Evolutionary conservation across 768 basidiomycete genomes (phyloP).

Genomic region (Lyophyllum decastes): DNA sequence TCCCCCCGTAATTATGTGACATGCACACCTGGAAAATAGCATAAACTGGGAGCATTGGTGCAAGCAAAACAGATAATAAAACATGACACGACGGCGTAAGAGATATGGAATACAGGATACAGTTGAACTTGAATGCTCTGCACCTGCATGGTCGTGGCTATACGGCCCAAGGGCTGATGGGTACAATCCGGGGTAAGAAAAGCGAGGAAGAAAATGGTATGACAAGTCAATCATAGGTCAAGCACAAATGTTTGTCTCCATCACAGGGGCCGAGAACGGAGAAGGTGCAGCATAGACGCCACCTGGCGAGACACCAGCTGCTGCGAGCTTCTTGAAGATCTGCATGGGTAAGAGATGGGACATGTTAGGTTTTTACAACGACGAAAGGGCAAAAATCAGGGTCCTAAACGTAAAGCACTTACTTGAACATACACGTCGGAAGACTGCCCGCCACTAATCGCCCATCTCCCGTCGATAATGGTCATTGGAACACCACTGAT

Average conservation of each 20-base stretch:
- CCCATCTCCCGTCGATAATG: conserved; percentile 79
- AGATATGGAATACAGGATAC: conserved; percentile 3
- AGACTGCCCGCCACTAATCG: conserved; percentile 72
- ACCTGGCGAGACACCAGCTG: conserved; percentile 27
- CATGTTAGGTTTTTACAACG: neutral
- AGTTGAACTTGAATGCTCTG: conserved; percentile 7
- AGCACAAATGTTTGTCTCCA: conserved; percentile 26
- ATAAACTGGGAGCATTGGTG: neutral
- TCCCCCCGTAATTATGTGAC: neutral
- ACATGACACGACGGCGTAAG: neutral
- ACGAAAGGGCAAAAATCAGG: neutral
- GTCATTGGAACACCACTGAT: conserved; percentile 81
- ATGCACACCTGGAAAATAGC: too few relatives aligned
- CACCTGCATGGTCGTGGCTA: neutral
- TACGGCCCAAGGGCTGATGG: conserved; percentile 1
- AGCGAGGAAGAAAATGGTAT: neutral
- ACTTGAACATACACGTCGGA: conserved; percentile 73
- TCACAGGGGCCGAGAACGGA: conserved; percentile 32
- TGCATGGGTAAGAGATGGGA: conserved; percentile 12
- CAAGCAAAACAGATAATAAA: neutral
- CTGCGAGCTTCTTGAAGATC: conserved; percentile 56
- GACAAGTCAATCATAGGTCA: neutral
- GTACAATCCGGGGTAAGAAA: neutral
- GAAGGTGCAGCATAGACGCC: conserved; percentile 35
- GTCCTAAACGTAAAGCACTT: conserved; percentile 16